These are phyloP conservation scores for Emiliania huxleyi DNA, from an alignment of 78 protist genomes.

Conservation along the genomic window DNA sequence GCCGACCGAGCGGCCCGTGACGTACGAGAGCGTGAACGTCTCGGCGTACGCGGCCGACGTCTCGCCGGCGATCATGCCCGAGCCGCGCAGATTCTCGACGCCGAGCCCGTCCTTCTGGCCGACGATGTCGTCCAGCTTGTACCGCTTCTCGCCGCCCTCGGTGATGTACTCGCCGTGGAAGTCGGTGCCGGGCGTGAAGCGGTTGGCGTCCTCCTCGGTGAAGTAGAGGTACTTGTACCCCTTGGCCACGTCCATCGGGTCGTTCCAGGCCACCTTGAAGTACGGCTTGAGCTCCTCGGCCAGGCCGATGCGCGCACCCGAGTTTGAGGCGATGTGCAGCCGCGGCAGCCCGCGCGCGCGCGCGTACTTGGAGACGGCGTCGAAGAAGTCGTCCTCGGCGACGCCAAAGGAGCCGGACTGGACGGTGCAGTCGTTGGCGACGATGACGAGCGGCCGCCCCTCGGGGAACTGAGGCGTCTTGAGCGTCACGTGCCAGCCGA, in stretches of 20 bases:
- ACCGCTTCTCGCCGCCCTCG: constrained; percentile 60
- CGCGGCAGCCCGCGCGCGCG: constrained; percentile 82
- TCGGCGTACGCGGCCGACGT: constrained; percentile 89
- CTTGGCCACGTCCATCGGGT: constrained; percentile 42
- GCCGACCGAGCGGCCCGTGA: constrained; percentile 94
- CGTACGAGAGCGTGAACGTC: constrained; percentile 86
- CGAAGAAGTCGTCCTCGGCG: constrained; percentile 61
- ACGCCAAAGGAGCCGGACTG: constrained; percentile 89
- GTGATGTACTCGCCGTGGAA: background rate
- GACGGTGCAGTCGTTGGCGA: constrained; percentile 95
- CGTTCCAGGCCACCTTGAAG: constrained; percentile 80
- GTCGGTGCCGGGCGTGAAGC: constrained; percentile 7
- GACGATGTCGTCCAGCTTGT: constrained; percentile 70
- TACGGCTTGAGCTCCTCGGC: constrained; percentile 80
- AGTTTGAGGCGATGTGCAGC: constrained; percentile 89
- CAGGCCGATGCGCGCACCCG: constrained; percentile 97
- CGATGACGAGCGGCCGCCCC: constrained; percentile 83
- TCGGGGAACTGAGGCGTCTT: constrained; percentile 87
- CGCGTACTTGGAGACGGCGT: constrained; percentile 78
- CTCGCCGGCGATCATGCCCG: constrained; percentile 96
- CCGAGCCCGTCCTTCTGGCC: constrained; percentile 88
- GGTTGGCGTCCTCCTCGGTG: constrained; percentile 58
- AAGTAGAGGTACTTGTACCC: constrained; percentile 90
- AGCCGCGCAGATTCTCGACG: constrained; percentile 95
- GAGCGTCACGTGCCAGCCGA: constrained; percentile 79